Base-by-base conservation (phyloP, 306 rosid species). In the Fragaria iinumae region DNA sequence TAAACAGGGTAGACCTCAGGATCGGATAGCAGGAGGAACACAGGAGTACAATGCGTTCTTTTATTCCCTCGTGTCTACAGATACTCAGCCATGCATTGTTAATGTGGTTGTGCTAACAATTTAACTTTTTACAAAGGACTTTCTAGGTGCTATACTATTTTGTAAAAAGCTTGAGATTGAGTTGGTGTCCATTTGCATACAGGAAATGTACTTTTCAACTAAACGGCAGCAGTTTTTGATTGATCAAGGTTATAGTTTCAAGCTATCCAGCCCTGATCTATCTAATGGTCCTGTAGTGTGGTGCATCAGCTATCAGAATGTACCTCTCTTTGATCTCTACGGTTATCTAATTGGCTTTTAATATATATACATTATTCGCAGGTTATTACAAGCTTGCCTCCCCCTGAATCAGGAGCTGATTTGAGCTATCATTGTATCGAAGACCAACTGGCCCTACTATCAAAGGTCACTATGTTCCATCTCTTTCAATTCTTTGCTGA, bases 341-440 rank as follows among this genome's bases (percentile, higher is more conserved):
- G 52, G 45, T 49, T 65, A 21, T 67, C 59, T 72, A 72, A 82
- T 72, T 41, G 4, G 57, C 12, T n/a, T n/a, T n/a, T 10, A 9
- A 21, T 57, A 57, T 23, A 29, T 75, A 72, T 73, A 49, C 76
- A 36, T 36, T 71, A 80, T 16, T 72, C 81, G 76, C 88, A 94
- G 98, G 96, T 94, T 55, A 94, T 94, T 76, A 92, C 96, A 82
- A 92, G 97, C 93, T 86, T 94, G 86, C 98, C 97, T 80, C 98
- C 98, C 49, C 27, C 90, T 34, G 96, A 88, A 78, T 74, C 92
- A 27, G 98, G 91, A 29, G 76, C 91, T 82, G 82, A 84, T 55
- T 84, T 94, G 92, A 92, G 76, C 87, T 90, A 92, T 70, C 74
- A 90, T 74, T 83, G 79, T 67, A 87, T 90, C n/a, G 86, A 92